Percentiles rank a stretch among this genome's conserved stretches.
Conservation (phyloP, 768 basidiomycete genomes). For the Kwoniella sp. region DNA sequence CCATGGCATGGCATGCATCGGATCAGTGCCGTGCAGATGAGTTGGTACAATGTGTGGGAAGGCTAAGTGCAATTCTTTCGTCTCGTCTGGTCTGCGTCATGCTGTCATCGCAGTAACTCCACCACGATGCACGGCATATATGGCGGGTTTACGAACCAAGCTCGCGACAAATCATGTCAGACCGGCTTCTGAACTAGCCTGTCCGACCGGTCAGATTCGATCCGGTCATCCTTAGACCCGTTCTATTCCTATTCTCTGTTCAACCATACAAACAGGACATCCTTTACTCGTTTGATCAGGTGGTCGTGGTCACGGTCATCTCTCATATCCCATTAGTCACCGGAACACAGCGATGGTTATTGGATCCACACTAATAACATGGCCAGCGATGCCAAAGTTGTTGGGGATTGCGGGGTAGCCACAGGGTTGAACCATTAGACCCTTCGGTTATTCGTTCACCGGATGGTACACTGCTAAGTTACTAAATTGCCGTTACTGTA, state of each 20-base stretch:
- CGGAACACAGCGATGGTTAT: not conserved
- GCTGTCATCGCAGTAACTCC: not conserved
- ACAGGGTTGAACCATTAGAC: not conserved
- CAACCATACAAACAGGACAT: too few relatives aligned
- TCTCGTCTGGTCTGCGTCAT: not conserved
- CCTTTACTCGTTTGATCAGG: not conserved
- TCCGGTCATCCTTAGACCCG: not conserved
- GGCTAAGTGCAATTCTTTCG: not conserved
- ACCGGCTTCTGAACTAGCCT: constrained; percentile 2
- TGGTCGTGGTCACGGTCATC: not conserved
- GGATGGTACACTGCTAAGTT: not conserved
- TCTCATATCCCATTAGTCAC: not conserved
- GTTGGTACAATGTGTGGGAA: not conserved
- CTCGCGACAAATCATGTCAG: too few relatives aligned
- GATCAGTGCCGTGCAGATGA: not conserved
- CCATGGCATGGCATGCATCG: not conserved
- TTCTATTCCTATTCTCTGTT: not conserved
- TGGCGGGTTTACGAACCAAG: too few relatives aligned
- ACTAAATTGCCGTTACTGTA: not conserved
- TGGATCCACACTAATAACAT: not conserved
- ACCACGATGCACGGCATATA: too few relatives aligned
- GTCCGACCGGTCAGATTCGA: not conserved
- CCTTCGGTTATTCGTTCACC: constrained; percentile 4
- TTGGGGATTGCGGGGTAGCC: constrained; percentile 3
- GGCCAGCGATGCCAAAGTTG: not conserved